Evolutionary conservation across 257 asterid species (phyloP).

Genomic region (Parsonsia alboflavescens): DNA sequence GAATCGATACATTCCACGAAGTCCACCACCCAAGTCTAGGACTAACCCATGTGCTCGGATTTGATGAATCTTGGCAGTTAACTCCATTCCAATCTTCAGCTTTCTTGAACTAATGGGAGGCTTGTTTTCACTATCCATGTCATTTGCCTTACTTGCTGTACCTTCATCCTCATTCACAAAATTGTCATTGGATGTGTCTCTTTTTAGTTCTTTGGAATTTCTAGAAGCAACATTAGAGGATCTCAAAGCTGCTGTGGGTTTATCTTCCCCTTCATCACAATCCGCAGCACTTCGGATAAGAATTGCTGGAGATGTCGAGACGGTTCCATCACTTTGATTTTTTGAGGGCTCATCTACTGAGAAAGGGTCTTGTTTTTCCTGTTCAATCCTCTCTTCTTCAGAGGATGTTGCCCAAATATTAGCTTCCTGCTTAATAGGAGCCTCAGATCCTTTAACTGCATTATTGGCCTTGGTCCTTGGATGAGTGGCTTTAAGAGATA

Average conservation of each 20-base stretch:
- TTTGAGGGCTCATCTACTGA: slow-evolving; percentile 19
- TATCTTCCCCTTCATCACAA: slow-evolving; percentile 62
- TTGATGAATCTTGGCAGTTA: slow-evolving; percentile 78
- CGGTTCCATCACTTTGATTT: slow-evolving; percentile 22
- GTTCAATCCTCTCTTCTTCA: slow-evolving; percentile 25
- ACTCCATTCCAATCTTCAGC: slow-evolving; percentile 65
- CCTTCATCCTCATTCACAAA: slow-evolving; percentile 18
- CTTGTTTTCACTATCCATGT: slow-evolving; percentile 25
- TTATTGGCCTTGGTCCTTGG: slow-evolving; percentile 32
- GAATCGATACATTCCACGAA: slow-evolving; percentile 83
- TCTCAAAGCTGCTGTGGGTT: slow-evolving; percentile 20
- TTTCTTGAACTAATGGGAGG: slow-evolving; percentile 45
- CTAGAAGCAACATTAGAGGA: slow-evolving; percentile 13
- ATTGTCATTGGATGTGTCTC: slow-evolving; percentile 5
- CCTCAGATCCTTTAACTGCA: slow-evolving; percentile 25
- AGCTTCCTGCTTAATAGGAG: slow-evolving; percentile 28
- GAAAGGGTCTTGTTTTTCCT: slow-evolving; percentile 31
- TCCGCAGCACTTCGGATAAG: slow-evolving; percentile 83
- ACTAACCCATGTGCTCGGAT: slow-evolving; percentile 83
- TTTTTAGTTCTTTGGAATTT: slow-evolving; percentile 14
- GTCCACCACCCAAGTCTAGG: slow-evolving; percentile 76
- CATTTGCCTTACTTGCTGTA: slow-evolving; percentile 15
- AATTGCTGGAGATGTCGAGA: slow-evolving; percentile 35
- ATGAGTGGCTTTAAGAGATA: slow-evolving; percentile 80
- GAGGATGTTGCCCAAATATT: slow-evolving; percentile 31